Conservation (phyloP, 129 eudicot genomes). For the Oenanthe sinensis region DNA sequence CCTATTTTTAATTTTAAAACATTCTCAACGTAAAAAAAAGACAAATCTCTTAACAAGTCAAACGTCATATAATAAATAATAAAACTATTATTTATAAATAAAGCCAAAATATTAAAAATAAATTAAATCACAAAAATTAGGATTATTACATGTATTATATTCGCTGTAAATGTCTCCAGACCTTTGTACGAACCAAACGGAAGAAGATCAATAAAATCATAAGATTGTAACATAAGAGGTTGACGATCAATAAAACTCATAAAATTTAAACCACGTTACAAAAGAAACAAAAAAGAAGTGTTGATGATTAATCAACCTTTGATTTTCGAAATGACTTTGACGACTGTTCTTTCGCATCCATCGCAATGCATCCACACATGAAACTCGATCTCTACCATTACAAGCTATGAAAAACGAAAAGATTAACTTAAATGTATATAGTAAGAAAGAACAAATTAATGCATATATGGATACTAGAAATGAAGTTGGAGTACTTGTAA, state of each 20-base stretch:
- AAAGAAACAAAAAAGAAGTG: neutral
- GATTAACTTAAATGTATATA: neutral
- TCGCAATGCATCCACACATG: constrained; percentile 68
- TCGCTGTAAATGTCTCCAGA: constrained; percentile 66
- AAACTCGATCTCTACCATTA: constrained; percentile 54
- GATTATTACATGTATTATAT: no score
- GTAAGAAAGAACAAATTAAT: neutral
- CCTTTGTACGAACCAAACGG: constrained; percentile 30
- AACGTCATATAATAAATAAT: no score
- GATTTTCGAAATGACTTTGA: constrained; percentile 61
- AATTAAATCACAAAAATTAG: no score
- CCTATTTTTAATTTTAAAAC: no score
- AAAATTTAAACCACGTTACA: neutral
- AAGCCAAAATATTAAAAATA: no score
- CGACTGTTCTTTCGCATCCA: constrained; percentile 67
- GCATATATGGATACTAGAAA: neutral
- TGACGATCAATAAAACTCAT: neutral
- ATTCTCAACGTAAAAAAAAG: no score
- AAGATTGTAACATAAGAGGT: no score
- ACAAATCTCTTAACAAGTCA: no score
- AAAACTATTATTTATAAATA: no score
- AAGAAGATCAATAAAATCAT: neutral
- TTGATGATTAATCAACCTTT: constrained; percentile 36
- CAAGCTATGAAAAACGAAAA: constrained; percentile 18
- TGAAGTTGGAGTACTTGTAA: neutral